These are phyloP conservation scores for Aspergillus ochraceus DNA, from an alignment of 2,329 filamentous ascomycete genomes.

Conservation along the genomic window DNA sequence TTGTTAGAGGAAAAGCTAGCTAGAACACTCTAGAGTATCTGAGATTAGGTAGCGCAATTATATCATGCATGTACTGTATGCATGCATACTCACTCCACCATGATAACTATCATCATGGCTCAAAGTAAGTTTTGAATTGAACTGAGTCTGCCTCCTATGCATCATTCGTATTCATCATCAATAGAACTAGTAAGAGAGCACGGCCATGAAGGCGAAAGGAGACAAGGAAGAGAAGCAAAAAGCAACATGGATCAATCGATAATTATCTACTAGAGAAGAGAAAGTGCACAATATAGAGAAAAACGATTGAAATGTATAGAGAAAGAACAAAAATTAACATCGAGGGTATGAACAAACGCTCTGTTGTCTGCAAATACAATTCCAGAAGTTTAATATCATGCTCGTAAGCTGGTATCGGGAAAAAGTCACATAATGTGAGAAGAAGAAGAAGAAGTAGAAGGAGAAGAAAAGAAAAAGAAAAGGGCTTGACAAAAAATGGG, in stretches of 20 bases:
- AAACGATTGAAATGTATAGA: no score
- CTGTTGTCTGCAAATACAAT: conserved; percentile 31
- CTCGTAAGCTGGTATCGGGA: conserved; percentile 37
- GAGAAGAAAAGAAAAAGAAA: background rate
- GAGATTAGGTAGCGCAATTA: background rate
- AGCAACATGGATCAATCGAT: background rate
- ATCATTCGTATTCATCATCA: no score
- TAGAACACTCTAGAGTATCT: no score
- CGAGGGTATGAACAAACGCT: conserved; percentile 9
- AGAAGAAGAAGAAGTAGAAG: conserved; percentile 1
- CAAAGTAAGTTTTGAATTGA: background rate
- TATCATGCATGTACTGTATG: background rate
- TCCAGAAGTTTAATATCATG: conserved; percentile 28
- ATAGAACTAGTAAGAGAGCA: background rate
- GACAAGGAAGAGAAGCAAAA: background rate
- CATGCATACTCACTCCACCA: background rate
- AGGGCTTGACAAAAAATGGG: background rate
- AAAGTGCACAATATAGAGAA: background rate
- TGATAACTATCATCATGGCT: background rate
- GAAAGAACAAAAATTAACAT: background rate
- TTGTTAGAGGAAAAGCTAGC: no score
- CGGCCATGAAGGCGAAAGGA: no score
- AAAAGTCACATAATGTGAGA: conserved; percentile 11
- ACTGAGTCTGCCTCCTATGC: no score
- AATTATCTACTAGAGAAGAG: conserved; percentile 3